These are phyloP conservation scores for Lanzia echinophila DNA, from an alignment of 2,329 filamentous ascomycete genomes.

Conservation along the genomic window DNA sequence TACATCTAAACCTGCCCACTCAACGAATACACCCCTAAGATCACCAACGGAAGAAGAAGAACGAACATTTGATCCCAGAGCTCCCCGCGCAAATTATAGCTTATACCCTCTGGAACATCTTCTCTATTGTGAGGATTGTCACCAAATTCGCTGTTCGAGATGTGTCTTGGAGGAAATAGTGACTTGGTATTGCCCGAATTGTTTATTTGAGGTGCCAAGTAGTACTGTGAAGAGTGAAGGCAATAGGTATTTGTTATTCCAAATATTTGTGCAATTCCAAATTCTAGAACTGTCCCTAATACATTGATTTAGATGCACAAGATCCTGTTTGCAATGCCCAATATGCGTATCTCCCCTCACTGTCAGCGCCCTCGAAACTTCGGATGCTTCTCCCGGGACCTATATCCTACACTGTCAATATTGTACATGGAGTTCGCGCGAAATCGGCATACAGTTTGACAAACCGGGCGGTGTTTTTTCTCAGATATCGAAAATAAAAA, in stretches of 20 bases:
- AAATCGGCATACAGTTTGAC: constrained; percentile 85
- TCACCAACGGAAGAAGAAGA: constrained; percentile 59
- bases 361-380: constrained; percentile 60
- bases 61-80: constrained; percentile 77
- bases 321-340: constrained; percentile 94
- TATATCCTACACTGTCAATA: constrained; percentile 83
- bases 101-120: constrained; percentile 90
- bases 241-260: constrained; percentile 58
- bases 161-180: constrained; percentile 92
- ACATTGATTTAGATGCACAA: constrained; percentile 60
- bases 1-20: constrained; percentile 27
- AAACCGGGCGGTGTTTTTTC: constrained; percentile 79
- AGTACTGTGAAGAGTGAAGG: constrained; percentile 89
- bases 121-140: constrained; percentile 95
- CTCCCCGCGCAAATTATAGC: constrained; percentile 80
- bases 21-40: constrained; percentile 31
- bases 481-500: constrained; percentile 68
- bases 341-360: constrained; percentile 76
- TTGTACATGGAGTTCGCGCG: constrained; percentile 86
- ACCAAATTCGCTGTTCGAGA: constrained; percentile 87
- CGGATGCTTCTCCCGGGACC: constrained; percentile 37
- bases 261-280: not conserved
- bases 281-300: not conserved
- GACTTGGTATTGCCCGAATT: constrained; percentile 91
- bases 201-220: constrained; percentile 91